A percentile compares a stretch with the other conserved stretches of the same genome.
These are phyloP conservation scores for Pisolithus orientalis DNA, from an alignment of 768 basidiomycete genomes.

Conservation along the genomic window DNA sequence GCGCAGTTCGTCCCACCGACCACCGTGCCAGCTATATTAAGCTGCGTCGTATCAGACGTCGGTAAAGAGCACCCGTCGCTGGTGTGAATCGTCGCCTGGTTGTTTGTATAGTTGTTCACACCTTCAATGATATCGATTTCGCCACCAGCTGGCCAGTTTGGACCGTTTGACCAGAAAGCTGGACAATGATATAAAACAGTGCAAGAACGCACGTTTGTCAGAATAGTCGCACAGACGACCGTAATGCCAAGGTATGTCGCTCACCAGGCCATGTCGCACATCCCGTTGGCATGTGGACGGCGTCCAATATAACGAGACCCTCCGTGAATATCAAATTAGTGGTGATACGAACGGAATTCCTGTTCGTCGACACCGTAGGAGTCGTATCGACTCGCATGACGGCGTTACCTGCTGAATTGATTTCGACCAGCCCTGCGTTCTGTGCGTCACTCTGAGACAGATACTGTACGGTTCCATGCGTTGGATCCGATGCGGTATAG, in stretches of 20 bases:
- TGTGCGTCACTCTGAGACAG: conserved; percentile 55
- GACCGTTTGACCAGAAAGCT: conserved; percentile 49
- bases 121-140: conserved; percentile 88
- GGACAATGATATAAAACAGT: not conserved
- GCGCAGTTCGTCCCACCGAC: conserved; percentile 70
- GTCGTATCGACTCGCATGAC: conserved; percentile 90
- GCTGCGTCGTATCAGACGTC: conserved; percentile 36
- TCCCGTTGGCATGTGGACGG: conserved; percentile 84
- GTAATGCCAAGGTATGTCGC: not conserved
- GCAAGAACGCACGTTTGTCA: not conserved
- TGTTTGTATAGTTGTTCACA: conserved; percentile 71
- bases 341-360: conserved; percentile 76
- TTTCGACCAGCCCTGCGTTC: conserved; percentile 51
- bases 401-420: conserved; percentile 70
- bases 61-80: conserved; percentile 61
- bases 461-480: conserved; percentile 65
- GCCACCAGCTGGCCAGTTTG: conserved; percentile 42
- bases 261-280: conserved; percentile 79
- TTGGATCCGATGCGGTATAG: conserved; percentile 65
- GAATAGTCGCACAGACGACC: not conserved
- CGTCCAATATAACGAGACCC: conserved; percentile 74
- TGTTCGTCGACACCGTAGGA: conserved; percentile 54
- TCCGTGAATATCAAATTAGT: conserved; percentile 54
- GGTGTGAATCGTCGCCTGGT: conserved; percentile 82
- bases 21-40: conserved; percentile 58